Base-by-base conservation (phyloP, 805 yeast species). In the Monosporozyma aerobia region DNA sequence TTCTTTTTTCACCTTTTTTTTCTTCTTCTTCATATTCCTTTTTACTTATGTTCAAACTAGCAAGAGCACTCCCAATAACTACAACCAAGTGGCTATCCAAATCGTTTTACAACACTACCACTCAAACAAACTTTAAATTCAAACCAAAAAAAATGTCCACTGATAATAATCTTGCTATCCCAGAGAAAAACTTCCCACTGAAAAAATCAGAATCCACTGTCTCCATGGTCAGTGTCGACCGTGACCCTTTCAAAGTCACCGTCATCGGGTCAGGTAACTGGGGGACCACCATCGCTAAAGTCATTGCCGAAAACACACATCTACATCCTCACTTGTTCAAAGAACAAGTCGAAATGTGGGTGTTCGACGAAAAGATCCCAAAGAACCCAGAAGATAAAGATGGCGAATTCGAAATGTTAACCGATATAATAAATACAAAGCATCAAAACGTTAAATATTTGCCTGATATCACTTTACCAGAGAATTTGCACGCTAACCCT, bases 221-320 rank as follows among this genome's bases (percentile, higher is more conserved):
- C 50, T 50, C 41, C 57, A 52, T 44, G 50, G 48, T 52, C 10
- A 44, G 43, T 27, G 25, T 53, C 23, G 32, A 49, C 13, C 47
- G 54, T n/a, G 37, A 61, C 27, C 78, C 77, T 22, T 82, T 74
- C 72, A 79, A 75, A 63, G 77, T 84, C 45, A 76, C 90, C 41
- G 88, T 90, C 51, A 83, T 94, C 58, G 99, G 99, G 44, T 90
- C 97, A 30, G 99, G 98, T 68, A 92, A 92, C 73, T 92, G 99
- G 87, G 99, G 99, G 57, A 89, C 97, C 40, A 94, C 98, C 19
- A 90, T 94, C 52, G 97, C 98, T 57, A 92, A 94, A 70, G 89
- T 92, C 46, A 83, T 90, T 25, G 90, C 97, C 41, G 98, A 94
- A 71, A 90, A 90, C 69, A 76, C 90, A 44, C 76, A 76, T 16